Conservation (phyloP, 2,329 filamentous ascomycete species). For the Epicoccum nigrum region DNA sequence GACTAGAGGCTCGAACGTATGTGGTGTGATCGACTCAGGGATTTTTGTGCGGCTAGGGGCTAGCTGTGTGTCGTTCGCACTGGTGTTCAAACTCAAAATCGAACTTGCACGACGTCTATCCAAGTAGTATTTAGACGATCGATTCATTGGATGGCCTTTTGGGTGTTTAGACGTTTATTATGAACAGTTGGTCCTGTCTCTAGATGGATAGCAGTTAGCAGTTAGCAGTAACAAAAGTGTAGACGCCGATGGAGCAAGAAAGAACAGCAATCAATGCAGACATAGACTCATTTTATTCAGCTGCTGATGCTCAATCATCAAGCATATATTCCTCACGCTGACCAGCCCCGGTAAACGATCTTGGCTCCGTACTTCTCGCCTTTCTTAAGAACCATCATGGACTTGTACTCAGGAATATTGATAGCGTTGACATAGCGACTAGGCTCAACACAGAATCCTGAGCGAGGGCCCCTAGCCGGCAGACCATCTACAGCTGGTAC, state of each 20-base stretch:
- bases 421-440: conserved; percentile 88
- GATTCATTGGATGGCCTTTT: too few species aligned
- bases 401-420: conserved; percentile 80
- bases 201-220: too few species aligned
- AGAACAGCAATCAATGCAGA: not conserved
- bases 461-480: conserved; percentile 69
- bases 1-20: not conserved
- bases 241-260: too few species aligned
- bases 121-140: too few species aligned
- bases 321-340: conserved; percentile 48
- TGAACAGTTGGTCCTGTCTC: too few species aligned
- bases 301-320: not conserved
- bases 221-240: too few species aligned
- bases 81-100: too few species aligned
- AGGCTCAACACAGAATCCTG: conserved; percentile 91
- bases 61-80: too few species aligned
- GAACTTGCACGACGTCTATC: too few species aligned
- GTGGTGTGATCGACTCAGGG: not conserved
- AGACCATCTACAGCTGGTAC: conserved; percentile 67
- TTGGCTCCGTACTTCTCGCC: conserved; percentile 81
- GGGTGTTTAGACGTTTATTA: too few species aligned
- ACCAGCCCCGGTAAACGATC: conserved; percentile 87
- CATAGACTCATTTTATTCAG: not conserved
- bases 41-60: too few species aligned
- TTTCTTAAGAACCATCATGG: conserved; percentile 80